Evolutionary conservation across 2,329 filamentous ascomycete genomes (phyloP), one percentile per base, ranked within the genome.

Genomic region (Knufia fluminis): DNA sequence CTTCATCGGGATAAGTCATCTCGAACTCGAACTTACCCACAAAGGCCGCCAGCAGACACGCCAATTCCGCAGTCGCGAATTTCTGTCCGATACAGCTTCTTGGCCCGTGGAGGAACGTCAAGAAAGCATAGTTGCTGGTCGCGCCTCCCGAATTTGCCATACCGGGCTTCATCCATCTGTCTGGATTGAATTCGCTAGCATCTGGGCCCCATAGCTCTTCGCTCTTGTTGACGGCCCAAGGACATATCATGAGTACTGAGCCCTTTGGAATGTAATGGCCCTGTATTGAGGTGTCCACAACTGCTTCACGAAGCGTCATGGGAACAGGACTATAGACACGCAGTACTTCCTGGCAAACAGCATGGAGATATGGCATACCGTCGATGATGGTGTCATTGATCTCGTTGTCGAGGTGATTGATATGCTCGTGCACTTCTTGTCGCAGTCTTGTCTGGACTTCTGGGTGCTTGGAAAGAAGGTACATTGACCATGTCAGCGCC

Each of bases 41-140:
- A 74, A 85, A 80, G 7, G 79, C 76, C 19, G 88, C 89, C 41
- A 96, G 63, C 54, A 96, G 68, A 62, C 85, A 91, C 7, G 86
- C 87, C 66, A 95, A 86, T 71, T 96, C 91, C 0, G 83, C 80
- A 62, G 80, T 83, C 0, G 90, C 85, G 67, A 62, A 62, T 16
- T 55, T 57, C 40, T 58, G 53, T 17, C 60, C 60, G 32, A 62
- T 62, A 46, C 60, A 62, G 35, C 56, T 59, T 4, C 59, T 48
- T 16, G 59, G 59, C 0, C 86, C 85, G 65, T 91, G 84, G 57
- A 92, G 65, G 66, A 92, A 92, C 0, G 85, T 88, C 66, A 88
- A 63, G 60, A 83, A 81, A 2, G 80, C 76, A 60, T 82, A 91
- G 66, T 88, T 89, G 58, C 76, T 83, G 24, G 74, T 71, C 2